Percentiles rank a stretch among this genome's conserved stretches.
Conservation (phyloP, 805 yeast genomes). For the Myxozyma nipponensis region DNA sequence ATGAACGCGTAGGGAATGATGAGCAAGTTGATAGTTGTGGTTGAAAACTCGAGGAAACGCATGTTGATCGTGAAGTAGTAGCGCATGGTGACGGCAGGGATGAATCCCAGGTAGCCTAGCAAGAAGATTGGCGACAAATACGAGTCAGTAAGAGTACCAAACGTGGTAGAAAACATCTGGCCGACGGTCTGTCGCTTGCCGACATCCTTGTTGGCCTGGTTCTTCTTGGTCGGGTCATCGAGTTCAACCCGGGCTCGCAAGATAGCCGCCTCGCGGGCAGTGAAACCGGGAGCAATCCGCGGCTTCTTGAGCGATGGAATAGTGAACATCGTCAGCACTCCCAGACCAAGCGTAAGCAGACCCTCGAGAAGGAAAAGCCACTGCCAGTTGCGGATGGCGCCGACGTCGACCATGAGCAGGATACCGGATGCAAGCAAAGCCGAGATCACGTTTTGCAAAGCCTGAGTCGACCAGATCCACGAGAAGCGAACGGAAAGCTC, state of each 20-base stretch:
- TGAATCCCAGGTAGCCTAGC: slow-evolving; percentile 23
- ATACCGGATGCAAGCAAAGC: slow-evolving; percentile 54
- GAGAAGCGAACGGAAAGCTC: slow-evolving; percentile 60
- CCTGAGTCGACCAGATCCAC: slow-evolving; percentile 56
- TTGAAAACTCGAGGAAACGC: slow-evolving; percentile 47
- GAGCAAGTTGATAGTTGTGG: slow-evolving; percentile 50
- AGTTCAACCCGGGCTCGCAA: slow-evolving; percentile 19
- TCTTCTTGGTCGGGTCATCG: slow-evolving; percentile 22
- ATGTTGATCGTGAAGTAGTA: slow-evolving; percentile 46
- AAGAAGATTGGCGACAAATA: slow-evolving; percentile 20
- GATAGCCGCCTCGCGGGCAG: slow-evolving; percentile 23
- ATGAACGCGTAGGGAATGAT: slow-evolving; percentile 48
- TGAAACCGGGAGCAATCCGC: slow-evolving; percentile 10
- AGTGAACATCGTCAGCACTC: slow-evolving; percentile 44
- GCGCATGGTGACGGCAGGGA: slow-evolving; percentile 21
- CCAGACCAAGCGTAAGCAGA: slow-evolving; percentile 50
- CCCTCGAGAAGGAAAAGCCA: slow-evolving; percentile 63
- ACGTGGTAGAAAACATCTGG: slow-evolving; percentile 43
- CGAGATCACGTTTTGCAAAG: slow-evolving; percentile 46
- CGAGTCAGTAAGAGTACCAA: slow-evolving; percentile 18
- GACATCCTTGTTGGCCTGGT: slow-evolving; percentile 31
- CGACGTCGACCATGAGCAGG: slow-evolving; percentile 41
- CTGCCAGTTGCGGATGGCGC: slow-evolving; percentile 51
- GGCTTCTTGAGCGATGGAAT: slow-evolving; percentile 20
- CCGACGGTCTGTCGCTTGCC: slow-evolving; percentile 44